These are phyloP conservation scores for Pythium dissimile DNA, from an alignment of 352 stramenopile species.

Conservation along the genomic window DNA sequence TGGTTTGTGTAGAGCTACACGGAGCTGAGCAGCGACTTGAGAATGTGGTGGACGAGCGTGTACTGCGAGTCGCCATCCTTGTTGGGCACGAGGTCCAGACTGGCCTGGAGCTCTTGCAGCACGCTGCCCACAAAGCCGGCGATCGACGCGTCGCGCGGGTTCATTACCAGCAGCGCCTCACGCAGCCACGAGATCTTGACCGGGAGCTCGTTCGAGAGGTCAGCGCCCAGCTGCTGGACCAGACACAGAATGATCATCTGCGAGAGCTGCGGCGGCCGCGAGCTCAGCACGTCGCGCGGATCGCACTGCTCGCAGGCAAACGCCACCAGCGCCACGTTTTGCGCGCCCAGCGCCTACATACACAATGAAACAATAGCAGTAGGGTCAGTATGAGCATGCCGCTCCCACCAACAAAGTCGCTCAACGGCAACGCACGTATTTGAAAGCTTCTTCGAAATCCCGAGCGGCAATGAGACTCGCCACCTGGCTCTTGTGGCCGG, in stretches of 20 bases:
- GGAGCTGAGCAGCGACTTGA: slow-evolving; percentile 84
- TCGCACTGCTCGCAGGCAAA: slow-evolving; percentile 74
- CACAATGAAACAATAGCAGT: slow-evolving; percentile 1
- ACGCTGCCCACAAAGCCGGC: slow-evolving; percentile 74
- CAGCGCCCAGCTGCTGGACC: slow-evolving; percentile 77
- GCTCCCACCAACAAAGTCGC: neutral
- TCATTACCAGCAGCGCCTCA: slow-evolving; percentile 81
- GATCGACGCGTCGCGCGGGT: slow-evolving; percentile 67
- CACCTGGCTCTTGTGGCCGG: slow-evolving; percentile 56
- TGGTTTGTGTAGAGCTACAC: slow-evolving; percentile 23
- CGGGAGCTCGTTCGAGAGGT: slow-evolving; percentile 57
- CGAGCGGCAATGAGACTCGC: slow-evolving; percentile 39
- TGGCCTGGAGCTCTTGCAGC: slow-evolving; percentile 68
- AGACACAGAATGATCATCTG: slow-evolving; percentile 85
- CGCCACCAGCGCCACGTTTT: slow-evolving; percentile 70
- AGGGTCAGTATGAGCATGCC: neutral
- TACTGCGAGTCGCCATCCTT: slow-evolving; percentile 77
- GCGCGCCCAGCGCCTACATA: slow-evolving; percentile 54
- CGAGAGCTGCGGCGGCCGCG: slow-evolving; percentile 66
- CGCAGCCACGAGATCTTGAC: slow-evolving; percentile 77
- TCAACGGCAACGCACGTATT: slow-evolving; percentile 35
- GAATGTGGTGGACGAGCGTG: slow-evolving; percentile 78
- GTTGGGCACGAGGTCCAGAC: slow-evolving; percentile 51
- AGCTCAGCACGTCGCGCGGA: slow-evolving; percentile 53
- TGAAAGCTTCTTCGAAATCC: slow-evolving; percentile 80